A percentile compares a stretch with the other conserved stretches of the same genome.
Evolutionary conservation across 148 eudicot genomes (phyloP).

Genomic region (Heliosperma pusillum): DNA sequence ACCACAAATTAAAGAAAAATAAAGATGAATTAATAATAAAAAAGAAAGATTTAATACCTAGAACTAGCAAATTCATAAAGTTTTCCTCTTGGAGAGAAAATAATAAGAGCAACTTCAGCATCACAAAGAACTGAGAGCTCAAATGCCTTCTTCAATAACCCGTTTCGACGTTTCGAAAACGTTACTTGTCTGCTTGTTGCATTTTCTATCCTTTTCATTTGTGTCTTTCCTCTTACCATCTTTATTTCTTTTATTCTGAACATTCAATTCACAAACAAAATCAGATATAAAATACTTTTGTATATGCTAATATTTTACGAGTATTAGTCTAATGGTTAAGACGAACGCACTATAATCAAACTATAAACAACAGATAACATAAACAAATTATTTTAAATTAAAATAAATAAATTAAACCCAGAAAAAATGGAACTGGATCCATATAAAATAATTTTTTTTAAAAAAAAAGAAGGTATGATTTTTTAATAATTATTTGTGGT

Average conservation of each 20-base stretch:
- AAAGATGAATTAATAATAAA: background rate
- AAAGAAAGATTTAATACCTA: slow-evolving; percentile 26
- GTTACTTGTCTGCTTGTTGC: slow-evolving; percentile 61
- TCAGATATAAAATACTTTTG: no score
- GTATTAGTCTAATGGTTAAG: no score
- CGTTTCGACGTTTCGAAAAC: slow-evolving; percentile 52
- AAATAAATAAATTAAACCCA: background rate
- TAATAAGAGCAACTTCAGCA: slow-evolving; percentile 50
- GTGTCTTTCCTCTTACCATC: slow-evolving; percentile 62
- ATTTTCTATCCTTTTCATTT: slow-evolving; percentile 54
- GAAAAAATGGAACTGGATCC: no score
- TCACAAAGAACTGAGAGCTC: slow-evolving; percentile 57
- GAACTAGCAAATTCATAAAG: slow-evolving; percentile 55
- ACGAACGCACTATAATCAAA: background rate
- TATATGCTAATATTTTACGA: no score
- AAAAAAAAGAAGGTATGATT: no score
- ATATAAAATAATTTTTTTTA: no score
- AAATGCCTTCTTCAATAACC: slow-evolving; percentile 50
- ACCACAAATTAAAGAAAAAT: background rate
- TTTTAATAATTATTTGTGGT: no score
- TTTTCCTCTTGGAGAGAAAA: slow-evolving; percentile 54
- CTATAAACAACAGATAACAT: no score
- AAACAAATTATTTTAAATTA: no score
- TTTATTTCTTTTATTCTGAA: slow-evolving; percentile 1
- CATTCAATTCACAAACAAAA: no score